These are phyloP conservation scores for Neltuma alba DNA, from an alignment of 306 rosid species.

Conservation along the genomic window DNA sequence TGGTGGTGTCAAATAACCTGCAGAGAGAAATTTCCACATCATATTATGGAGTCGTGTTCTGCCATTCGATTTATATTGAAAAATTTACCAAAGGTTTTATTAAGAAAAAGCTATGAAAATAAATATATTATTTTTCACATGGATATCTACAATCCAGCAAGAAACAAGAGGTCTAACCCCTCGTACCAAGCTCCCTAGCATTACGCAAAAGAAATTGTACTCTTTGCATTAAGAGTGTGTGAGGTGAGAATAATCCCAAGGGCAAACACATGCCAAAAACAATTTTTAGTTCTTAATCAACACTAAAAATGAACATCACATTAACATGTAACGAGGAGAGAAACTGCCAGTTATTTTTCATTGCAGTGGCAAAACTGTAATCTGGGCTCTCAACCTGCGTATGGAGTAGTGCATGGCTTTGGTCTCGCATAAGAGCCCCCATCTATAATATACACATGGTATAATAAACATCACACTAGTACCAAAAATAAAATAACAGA, in stretches of 20 bases:
- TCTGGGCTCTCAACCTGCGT: neutral
- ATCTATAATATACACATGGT: neutral
- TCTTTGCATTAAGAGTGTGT: neutral
- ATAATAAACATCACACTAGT: slow-evolving; percentile 7
- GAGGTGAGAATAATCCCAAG: neutral
- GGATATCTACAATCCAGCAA: neutral
- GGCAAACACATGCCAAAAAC: neutral
- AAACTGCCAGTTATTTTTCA: neutral
- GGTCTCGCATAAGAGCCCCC: neutral
- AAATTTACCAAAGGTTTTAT: neutral
- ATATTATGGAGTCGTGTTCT: neutral
- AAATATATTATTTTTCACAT: neutral
- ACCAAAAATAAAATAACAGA: neutral
- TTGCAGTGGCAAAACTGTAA: neutral
- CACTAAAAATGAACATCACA: neutral
- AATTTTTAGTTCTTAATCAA: neutral
- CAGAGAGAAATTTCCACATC: neutral
- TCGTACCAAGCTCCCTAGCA: neutral
- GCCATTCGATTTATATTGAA: neutral
- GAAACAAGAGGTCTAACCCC: neutral
- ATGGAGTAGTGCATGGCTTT: neutral
- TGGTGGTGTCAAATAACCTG: neutral
- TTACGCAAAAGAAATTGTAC: neutral
- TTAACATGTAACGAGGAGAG: neutral
- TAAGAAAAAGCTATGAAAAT: neutral